Conservation (phyloP, 306 rosid genomes). For the Cicer pinnatifidum region DNA sequence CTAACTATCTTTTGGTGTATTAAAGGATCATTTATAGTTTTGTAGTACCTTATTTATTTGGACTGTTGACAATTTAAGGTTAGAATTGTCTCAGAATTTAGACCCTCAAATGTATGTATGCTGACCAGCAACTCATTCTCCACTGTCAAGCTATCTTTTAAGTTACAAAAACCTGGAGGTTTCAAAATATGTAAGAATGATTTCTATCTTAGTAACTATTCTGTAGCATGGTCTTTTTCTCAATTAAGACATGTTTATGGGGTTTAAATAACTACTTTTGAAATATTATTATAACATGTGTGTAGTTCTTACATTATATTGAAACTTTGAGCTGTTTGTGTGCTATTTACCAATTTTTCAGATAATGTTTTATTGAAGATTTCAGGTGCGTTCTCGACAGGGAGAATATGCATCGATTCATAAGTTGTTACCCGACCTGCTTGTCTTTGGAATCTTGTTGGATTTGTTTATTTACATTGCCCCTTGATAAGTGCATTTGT, state of each 20-base stretch:
- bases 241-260: not conserved
- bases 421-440: constrained; percentile 63
- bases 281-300: not conserved
- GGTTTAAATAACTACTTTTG: not conserved
- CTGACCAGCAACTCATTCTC: not conserved
- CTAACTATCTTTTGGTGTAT: not conserved
- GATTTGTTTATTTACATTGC: constrained; percentile 73
- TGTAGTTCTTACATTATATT: not conserved
- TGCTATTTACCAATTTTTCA: not conserved
- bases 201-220: too few species aligned
- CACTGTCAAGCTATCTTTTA: not conserved
- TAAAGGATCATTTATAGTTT: not conserved
- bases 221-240: not conserved
- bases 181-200: too few species aligned
- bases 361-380: constrained; percentile 17
- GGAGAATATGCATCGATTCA: constrained; percentile 59
- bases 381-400: constrained; percentile 42
- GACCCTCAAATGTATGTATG: constrained; percentile 32
- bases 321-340: not conserved
- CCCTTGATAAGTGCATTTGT: constrained; percentile 69
- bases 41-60: constrained; percentile 26
- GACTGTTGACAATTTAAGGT: constrained; percentile 10
- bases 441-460: constrained; percentile 61
- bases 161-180: not conserved
- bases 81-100: not conserved